These are phyloP conservation scores for Pseudocercospora cruenta DNA, from an alignment of 2,329 filamentous ascomycete species.

Conservation along the genomic window DNA sequence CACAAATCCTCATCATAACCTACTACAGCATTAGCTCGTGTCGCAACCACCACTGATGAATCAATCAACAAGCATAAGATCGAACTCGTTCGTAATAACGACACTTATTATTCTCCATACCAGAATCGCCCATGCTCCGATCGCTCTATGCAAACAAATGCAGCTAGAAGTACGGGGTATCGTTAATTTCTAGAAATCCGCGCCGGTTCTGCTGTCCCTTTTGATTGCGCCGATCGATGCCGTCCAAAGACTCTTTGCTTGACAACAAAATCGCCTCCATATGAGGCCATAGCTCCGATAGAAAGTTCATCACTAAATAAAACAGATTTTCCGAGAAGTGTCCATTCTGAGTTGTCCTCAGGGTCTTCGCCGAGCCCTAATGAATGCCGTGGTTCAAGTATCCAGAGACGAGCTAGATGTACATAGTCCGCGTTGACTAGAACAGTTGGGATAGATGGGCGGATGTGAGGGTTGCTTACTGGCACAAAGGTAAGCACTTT, in stretches of 20 bases:
- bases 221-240: constrained; percentile 7
- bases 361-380: constrained; percentile 6
- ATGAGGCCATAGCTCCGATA: constrained; percentile 29
- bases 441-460: constrained; percentile 35
- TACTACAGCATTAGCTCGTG: neutral
- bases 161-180: constrained; percentile 24
- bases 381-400: constrained; percentile 40
- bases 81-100: neutral
- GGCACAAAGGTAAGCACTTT: constrained; percentile 39
- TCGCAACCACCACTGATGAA: too few relatives aligned
- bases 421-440: constrained; percentile 38
- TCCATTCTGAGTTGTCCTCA: constrained; percentile 39
- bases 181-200: constrained; percentile 9
- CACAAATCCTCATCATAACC: neutral
- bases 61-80: neutral
- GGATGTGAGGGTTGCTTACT: constrained; percentile 24
- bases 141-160: constrained; percentile 3
- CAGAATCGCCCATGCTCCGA: neutral
- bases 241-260: constrained; percentile 29
- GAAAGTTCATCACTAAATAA: constrained; percentile 45
- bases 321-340: constrained; percentile 44
- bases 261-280: constrained; percentile 27
- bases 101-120: neutral
- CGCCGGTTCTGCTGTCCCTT: constrained; percentile 11
- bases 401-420: constrained; percentile 42